phyloP scores from a whole-genome alignment of 1,284 basidiomycete genomes.

The Fomitopsis schrenkii region DNA sequence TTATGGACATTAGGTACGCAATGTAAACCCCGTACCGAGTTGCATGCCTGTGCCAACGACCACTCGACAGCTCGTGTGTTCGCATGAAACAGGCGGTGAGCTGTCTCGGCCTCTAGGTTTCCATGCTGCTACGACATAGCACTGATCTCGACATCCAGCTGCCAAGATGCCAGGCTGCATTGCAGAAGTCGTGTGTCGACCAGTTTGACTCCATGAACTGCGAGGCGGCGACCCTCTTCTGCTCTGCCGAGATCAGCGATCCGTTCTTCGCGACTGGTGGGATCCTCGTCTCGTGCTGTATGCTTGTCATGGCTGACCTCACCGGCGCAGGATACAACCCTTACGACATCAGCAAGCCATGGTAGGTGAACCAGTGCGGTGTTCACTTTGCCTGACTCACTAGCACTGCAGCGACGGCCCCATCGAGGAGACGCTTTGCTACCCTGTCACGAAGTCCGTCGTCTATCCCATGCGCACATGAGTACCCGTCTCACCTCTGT shows the following conservation, averaged over 20 bases:
- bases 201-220: conserved; percentile 36
- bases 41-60: not conserved
- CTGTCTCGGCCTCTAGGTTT: not conserved
- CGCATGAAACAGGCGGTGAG: conserved; percentile 35
- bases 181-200: conserved; percentile 21
- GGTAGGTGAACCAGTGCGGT: conserved; percentile 6
- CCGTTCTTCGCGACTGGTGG: conserved; percentile 2
- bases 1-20: conserved; percentile 23
- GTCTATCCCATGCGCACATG: not conserved
- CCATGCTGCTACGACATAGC: conserved; percentile 5
- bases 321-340: conserved; percentile 17
- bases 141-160: conserved; percentile 12
- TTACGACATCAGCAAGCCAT: conserved; percentile 23
- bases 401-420: conserved; percentile 8
- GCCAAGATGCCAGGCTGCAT: conserved; percentile 8
- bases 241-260: conserved; percentile 15
- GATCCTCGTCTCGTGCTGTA: not conserved
- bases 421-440: conserved; percentile 19
- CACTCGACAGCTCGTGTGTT: conserved; percentile 24
- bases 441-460: conserved; percentile 19
- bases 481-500: not conserved
- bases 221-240: conserved; percentile 35
- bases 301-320: not conserved
- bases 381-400: not conserved
- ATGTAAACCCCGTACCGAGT: not conserved